Evolutionary conservation across 148 eudicot species (phyloP), one percentile per base, ranked within the genome.

Genomic region (Fagopyrum esculentum): DNA sequence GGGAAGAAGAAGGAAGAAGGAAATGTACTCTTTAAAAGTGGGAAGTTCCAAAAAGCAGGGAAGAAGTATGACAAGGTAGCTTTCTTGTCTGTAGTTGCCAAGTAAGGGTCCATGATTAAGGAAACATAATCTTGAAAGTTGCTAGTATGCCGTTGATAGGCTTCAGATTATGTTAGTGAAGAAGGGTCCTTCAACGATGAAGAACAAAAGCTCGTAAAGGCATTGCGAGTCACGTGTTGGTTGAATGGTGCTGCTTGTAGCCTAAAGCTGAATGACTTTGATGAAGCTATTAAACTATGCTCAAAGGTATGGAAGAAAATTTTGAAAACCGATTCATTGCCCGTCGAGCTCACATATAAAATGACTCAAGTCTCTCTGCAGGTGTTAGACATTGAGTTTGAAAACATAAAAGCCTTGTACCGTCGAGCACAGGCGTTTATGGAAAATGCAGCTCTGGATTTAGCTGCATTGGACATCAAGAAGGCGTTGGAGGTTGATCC

Each of bases 31-130:
- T 90, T 87, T 47, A 88, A 82, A 78, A 75, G 73, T 74, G 84
- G 83, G 35, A 90, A 86, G 78, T 86, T 84, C 80, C 84, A 82
- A 83, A 80, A 88, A 82, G 94, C 94, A 19, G 75, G 78, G 52
- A 90, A 81, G 78, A 90, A 86, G 79, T 90, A 90, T 77, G 90
- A 86, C 69, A 90, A 86, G 91, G 94, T 90, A 72, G 45, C 48
- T 49, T 66, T 40, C 19, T 13, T 11, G 6, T 48, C 13, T 43
- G 9, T 35, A 66, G 17, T 66, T 66, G 46, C 68, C 68, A 29
- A 26, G 71, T 5, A 49, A 49, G 12, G 52, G 6, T 49, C 52
- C 52, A 60, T 26, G 66, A 66, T 63, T 35, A 12, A 15, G 47
- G 71, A 40, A 66, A 66, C 22, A 40, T 35, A 15, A 35, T 46